A percentile compares a stretch with the other conserved stretches of the same genome.
Evolutionary conservation across 2,329 filamentous ascomycete genomes (phyloP).

Genomic region (Phaeosphaeria sp.): DNA sequence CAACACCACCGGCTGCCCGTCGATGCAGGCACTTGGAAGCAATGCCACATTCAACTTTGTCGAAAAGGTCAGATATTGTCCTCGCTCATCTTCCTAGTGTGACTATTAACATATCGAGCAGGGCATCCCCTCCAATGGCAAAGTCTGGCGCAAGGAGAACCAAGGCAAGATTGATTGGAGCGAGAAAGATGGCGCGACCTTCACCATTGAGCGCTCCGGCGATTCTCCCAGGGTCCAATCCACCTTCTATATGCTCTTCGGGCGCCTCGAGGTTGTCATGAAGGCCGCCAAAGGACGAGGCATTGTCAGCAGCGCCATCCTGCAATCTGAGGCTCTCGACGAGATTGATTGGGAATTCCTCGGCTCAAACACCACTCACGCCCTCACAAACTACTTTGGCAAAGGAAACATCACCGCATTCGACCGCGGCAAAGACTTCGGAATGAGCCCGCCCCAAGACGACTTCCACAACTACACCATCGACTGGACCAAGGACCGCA

Average conservation of each 20-base stretch:
- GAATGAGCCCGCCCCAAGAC: slow-evolving; percentile 39
- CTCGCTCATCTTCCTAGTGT: no score
- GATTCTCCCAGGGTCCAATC: slow-evolving; percentile 80
- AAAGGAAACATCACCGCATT: slow-evolving; percentile 62
- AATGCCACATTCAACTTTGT: slow-evolving; percentile 60
- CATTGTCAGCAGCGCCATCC: slow-evolving; percentile 58
- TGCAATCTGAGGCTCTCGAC: slow-evolving; percentile 60
- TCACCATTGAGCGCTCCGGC: slow-evolving; percentile 72
- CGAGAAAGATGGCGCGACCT: slow-evolving; percentile 67
- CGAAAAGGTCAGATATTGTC: no score
- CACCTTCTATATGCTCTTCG: slow-evolving; percentile 62
- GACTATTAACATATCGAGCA: no score
- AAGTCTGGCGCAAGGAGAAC: slow-evolving; percentile 68
- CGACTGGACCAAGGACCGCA: slow-evolving; percentile 69
- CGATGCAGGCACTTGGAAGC: slow-evolving; percentile 73
- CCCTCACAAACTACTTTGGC: slow-evolving; percentile 62
- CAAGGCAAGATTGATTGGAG: slow-evolving; percentile 70
- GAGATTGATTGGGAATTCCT: slow-evolving; percentile 62
- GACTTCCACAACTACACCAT: slow-evolving; percentile 55
- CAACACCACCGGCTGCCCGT: slow-evolving; percentile 69
- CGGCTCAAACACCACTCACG: slow-evolving; percentile 47
- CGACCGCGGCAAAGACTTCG: slow-evolving; percentile 52
- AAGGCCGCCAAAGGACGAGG: slow-evolving; percentile 57
- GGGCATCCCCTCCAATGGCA: slow-evolving; percentile 43
- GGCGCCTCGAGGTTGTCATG: slow-evolving; percentile 56